Base-by-base conservation (phyloP, 257 asterid genomes). In the Anisodus tanguticus region DNA sequence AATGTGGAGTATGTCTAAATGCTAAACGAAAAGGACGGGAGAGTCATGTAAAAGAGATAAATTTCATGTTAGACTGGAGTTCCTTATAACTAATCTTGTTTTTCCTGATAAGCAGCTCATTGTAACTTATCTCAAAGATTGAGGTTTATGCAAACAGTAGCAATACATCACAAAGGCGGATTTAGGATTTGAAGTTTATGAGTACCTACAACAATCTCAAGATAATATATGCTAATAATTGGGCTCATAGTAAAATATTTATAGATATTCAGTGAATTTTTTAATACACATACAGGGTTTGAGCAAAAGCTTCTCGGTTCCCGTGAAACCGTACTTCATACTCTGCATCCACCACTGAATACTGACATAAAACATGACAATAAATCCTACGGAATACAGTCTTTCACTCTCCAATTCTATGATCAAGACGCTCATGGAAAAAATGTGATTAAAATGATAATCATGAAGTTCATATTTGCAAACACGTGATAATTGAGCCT, bases 331-430 rank as follows among this genome's bases (percentile, higher is more conserved):
- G 77, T 16, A 69, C 77, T 39, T 67, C 53, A 69, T 69, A 39
- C 77, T 69, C 53, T 15, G 53, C 53, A 68, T 68, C 51, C 26
- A 13, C 53, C 53, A 68, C 4, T 12, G n/a, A 71, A 26, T 26
- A 43, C 79, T 43, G 12, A 71, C 57, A 71, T 71, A 15, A 71
- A 43, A n/a, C 54, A 71, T 5, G 37, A 71, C 17, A 69, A 71
- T 4, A 43, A 17, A 71, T 43, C 37, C 57, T 15, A 1, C 15
- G 15, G 78, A 41, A 41, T 69, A 41, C 6, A 79, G 35, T 19
- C 45, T n/a, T 10, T 81, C 19, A 59, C 15, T 43, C 31, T 43
- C 77, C 53, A 12, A 45, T 49, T 81, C 9, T 45, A 31, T 41
- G 72, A 39, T 63, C 41, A 45, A 81, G 62, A 62, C 2, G 77